These are phyloP conservation scores for Adiantum capillusveneris DNA, from an alignment of 75 land plant species.

Conservation along the genomic window DNA sequence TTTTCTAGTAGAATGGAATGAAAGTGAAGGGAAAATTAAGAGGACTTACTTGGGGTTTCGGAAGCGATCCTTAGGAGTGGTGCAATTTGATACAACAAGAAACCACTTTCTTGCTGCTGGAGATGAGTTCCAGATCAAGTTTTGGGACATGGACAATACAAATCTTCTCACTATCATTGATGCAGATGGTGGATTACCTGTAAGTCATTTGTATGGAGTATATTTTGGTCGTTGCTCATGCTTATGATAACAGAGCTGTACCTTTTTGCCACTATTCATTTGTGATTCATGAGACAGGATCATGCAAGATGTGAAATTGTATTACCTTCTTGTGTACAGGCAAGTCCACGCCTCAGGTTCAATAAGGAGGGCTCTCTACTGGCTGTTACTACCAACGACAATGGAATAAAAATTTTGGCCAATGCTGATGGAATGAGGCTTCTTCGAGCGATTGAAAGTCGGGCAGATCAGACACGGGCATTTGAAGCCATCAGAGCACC, in stretches of 20 bases:
- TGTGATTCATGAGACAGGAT: not conserved
- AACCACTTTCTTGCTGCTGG: constrained; percentile 81
- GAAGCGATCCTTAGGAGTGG: constrained; percentile 64
- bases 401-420: constrained; percentile 68
- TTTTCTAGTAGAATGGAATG: constrained; percentile 82
- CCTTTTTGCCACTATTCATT: too few relatives aligned
- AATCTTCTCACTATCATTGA: constrained; percentile 51
- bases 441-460: constrained; percentile 47
- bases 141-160: constrained; percentile 84
- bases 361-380: constrained; percentile 72
- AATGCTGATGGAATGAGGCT: constrained; percentile 64
- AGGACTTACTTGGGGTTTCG: constrained; percentile 68
- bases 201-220: constrained; percentile 17
- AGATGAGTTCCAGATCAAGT: constrained; percentile 63
- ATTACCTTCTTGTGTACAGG: constrained; percentile 26
- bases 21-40: constrained; percentile 86
- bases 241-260: constrained; percentile 1
- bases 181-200: constrained; percentile 78
- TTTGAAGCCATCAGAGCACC: constrained; percentile 52
- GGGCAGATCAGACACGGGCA: constrained; percentile 19
- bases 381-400: constrained; percentile 72
- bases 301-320: not conserved
- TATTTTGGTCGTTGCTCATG: not conserved
- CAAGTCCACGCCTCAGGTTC: constrained; percentile 66
- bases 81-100: constrained; percentile 83